Percentiles rank a stretch among this genome's conserved stretches.
These are phyloP conservation scores for Purshia tridentata DNA, from an alignment of 306 rosid genomes.

Conservation along the genomic window DNA sequence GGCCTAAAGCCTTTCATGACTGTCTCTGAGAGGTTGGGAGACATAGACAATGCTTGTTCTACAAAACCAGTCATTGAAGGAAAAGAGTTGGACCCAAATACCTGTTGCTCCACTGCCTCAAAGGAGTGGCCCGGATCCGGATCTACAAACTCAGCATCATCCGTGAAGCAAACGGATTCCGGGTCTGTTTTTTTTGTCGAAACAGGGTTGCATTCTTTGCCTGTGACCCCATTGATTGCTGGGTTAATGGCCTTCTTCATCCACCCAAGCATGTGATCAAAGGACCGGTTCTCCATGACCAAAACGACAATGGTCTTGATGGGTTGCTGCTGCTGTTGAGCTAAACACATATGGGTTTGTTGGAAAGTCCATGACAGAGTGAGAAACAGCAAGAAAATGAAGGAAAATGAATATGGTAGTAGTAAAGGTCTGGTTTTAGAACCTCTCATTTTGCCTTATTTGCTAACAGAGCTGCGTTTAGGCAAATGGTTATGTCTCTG, in stretches of 20 bases:
- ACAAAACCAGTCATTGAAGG: slow-evolving; percentile 97
- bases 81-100: slow-evolving; percentile 67
- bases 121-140: slow-evolving; percentile 99
- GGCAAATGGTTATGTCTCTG: slow-evolving; percentile 15
- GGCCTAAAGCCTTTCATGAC: slow-evolving; percentile 96
- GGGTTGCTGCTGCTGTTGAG: slow-evolving; percentile 54
- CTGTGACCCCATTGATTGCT: slow-evolving; percentile 78
- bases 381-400: slow-evolving; percentile 46
- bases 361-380: slow-evolving; percentile 41
- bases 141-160: slow-evolving; percentile 92
- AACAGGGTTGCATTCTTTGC: slow-evolving; percentile 85
- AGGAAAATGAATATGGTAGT: slow-evolving; percentile 23
- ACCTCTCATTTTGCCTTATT: slow-evolving; percentile 20
- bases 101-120: slow-evolving; percentile 81
- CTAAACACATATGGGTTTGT: slow-evolving; percentile 27
- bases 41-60: slow-evolving; percentile 80
- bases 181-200: slow-evolving; percentile 48
- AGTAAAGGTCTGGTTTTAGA: slow-evolving; percentile 23
- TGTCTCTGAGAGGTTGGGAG: slow-evolving; percentile 69
- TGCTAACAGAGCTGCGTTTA: slow-evolving; percentile 1
- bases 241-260: slow-evolving; percentile 81
- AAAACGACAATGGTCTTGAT: slow-evolving; percentile 85
- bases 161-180: slow-evolving; percentile 69
- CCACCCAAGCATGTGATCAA: slow-evolving; percentile 96
- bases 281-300: slow-evolving; percentile 95